Evolutionary conservation across 75 land plant genomes (phyloP), one percentile per base, ranked within the genome.

Genomic region (Gnetum montanum): DNA sequence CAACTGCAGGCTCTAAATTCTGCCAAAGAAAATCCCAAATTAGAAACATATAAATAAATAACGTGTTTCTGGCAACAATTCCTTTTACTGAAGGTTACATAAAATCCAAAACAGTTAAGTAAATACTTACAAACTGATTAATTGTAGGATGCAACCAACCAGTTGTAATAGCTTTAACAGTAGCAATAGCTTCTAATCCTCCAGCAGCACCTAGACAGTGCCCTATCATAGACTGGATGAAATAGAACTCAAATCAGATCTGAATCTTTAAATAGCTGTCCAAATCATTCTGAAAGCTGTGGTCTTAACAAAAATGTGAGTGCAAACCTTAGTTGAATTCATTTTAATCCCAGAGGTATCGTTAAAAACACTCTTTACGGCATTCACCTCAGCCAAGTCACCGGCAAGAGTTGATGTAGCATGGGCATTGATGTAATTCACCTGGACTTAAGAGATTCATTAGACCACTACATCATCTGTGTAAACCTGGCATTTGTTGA

Each of bases 141-240:
- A 89, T 89, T 18, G 81, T 49, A 27, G 95, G 95, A 73, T 89
- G 95, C 61, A 89, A 53, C 91, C 92, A 89, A 6, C 95, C 95
- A 24, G 92, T 86, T 7, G 45, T 80, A 20, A 89, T 89, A 47
- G 95, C 86, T 64, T 89, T 86, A 49, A 89, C 70, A 29, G 80
- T 79, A 8, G 95, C 95, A 58, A 89, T 86, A 8, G 87, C 95
- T 68, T 89, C 95, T 46, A 89, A 51, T 26, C 95, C 95, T 31
- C 95, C 95, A 57, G 95, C 92, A 43, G 95, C 92, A 33, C 95
- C 95, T 40, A 89, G 86, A 60, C 92, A 82, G 58, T 89, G 95
- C 46, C 95, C 95, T 64, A 89, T 89, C 95, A 89, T 89, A 51
- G 95, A 89, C 95, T 89, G 78, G 29, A 69, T 54, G 40, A 2